Conservation (phyloP, 257 asterid genomes). For the Mentha longifolia region DNA sequence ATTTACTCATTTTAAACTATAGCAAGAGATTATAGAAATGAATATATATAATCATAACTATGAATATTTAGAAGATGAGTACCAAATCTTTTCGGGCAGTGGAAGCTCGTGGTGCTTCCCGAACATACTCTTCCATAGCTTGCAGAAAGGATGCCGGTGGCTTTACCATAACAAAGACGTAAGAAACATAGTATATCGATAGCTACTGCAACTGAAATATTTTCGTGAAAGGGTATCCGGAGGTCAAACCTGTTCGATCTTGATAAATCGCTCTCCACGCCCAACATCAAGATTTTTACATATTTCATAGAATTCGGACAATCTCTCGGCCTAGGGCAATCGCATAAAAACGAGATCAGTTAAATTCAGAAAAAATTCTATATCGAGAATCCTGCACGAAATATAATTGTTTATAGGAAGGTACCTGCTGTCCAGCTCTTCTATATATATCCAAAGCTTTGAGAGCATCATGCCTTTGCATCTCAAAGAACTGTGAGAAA, state of each 20-base stretch:
- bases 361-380: background rate
- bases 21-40: slow-evolving; percentile 6
- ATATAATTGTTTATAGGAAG: background rate
- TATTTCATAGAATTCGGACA: slow-evolving; percentile 90
- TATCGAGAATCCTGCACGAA: background rate
- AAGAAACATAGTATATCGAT: slow-evolving; percentile 20
- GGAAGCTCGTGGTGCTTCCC: slow-evolving; percentile 91
- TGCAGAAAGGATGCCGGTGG: slow-evolving; percentile 95
- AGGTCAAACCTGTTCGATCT: slow-evolving; percentile 88
- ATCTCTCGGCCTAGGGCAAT: slow-evolving; percentile 77
- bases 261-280: slow-evolving; percentile 88
- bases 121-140: slow-evolving; percentile 99
- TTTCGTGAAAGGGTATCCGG: background rate
- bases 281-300: slow-evolving; percentile 87
- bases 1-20: background rate
- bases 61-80: slow-evolving; percentile 31
- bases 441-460: slow-evolving; percentile 89
- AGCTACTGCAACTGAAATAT: slow-evolving; percentile 10
- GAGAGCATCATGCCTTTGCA: slow-evolving; percentile 93
- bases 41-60: background rate
- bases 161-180: slow-evolving; percentile 44
- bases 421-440: slow-evolving; percentile 93
- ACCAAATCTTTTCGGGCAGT: slow-evolving; percentile 76
- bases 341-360: slow-evolving; percentile 23
- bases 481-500: slow-evolving; percentile 86